Base-by-base conservation (phyloP, 306 rosid species). In the Sesbania bispinosa region DNA sequence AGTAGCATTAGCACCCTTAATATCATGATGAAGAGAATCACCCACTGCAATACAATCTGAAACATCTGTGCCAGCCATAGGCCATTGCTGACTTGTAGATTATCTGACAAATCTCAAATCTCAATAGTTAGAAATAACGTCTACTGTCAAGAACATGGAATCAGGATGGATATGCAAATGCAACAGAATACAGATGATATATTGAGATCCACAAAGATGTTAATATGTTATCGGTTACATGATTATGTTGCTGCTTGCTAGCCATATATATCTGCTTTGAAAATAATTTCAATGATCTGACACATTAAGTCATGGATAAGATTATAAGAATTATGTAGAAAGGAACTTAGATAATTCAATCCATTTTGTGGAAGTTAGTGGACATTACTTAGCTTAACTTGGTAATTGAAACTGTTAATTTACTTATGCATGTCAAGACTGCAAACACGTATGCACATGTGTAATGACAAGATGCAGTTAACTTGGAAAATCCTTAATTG, bases 21-120 rank as follows among this genome's bases (percentile, higher is more conserved):
- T 90, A 82, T 93, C 98, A 64, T 93, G 98, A 79, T 93, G 96
- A 21, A 90, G 90, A 72, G 98, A 93, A 74, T 93, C 98, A 16
- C 98, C 98, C 7, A 93, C 96, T 1, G 97, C 92, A 54, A 93
- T 77, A 19, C 86, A 84, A 23, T 93, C 90, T 29, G 81, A 80
- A 62, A 76, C 87, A 71, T 88, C 85, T 27, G 85, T 83, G 26
- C 95, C 86, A 23, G 85, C 88, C 83, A 90, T 83, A n/a, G 36
- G 85, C 86, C 89, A 93, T 81, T 8, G 94, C 97, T 35, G 96
- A 69, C 78, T 86, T 48, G 78, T 93, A 90, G 68, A 93, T 93
- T 69, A 90, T 79, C 98, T 93, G 90, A 75, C 32, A 27, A 60
- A 53, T 18, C 11, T 60, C 32, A 27, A 60, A 53, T 18, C 11